Percentiles rank a stretch among this genome's conserved stretches.
These are phyloP conservation scores for Nicotiana undulata DNA, from an alignment of 257 asterid species.

Conservation along the genomic window DNA sequence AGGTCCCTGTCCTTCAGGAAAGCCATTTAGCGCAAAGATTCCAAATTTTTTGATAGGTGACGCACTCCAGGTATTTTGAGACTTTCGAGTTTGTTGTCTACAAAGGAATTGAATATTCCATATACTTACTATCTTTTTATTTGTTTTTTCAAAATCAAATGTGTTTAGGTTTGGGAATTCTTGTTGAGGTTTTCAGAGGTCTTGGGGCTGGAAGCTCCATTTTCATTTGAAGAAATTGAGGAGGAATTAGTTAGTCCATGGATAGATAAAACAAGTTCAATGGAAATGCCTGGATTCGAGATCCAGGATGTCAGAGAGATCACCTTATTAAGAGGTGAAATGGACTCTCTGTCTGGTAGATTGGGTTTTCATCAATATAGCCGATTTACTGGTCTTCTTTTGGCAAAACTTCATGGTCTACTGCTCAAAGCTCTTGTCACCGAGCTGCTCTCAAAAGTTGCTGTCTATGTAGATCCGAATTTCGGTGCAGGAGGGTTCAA, in stretches of 20 bases:
- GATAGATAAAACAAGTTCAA: constrained; percentile 37
- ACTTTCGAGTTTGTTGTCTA: neutral
- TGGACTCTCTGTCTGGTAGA: constrained; percentile 34
- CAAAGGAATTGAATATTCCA: constrained; percentile 1
- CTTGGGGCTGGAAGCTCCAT: constrained; percentile 57
- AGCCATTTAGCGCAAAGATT: constrained; percentile 55
- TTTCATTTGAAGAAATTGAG: constrained; percentile 73
- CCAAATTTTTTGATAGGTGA: constrained; percentile 78
- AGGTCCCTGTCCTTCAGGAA: constrained; percentile 68
- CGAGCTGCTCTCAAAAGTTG: constrained; percentile 76
- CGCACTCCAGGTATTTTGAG: constrained; percentile 63
- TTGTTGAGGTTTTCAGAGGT: constrained; percentile 69
- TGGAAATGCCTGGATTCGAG: constrained; percentile 23
- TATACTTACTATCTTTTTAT: constrained; percentile 14
- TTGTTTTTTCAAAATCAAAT: neutral
- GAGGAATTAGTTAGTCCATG: constrained; percentile 70
- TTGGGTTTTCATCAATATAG: constrained; percentile 20
- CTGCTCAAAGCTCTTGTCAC: constrained; percentile 62
- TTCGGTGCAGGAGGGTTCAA: constrained; percentile 70
- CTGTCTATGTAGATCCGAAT: constrained; percentile 61
- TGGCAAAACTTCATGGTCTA: constrained; percentile 48
- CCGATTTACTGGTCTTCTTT: constrained; percentile 46
- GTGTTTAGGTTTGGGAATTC: constrained; percentile 78
- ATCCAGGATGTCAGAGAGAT: constrained; percentile 27
- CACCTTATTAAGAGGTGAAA: constrained; percentile 20